Base-by-base conservation (phyloP, 1,284 basidiomycete genomes). In the Sanghuangporus baumii region DNA sequence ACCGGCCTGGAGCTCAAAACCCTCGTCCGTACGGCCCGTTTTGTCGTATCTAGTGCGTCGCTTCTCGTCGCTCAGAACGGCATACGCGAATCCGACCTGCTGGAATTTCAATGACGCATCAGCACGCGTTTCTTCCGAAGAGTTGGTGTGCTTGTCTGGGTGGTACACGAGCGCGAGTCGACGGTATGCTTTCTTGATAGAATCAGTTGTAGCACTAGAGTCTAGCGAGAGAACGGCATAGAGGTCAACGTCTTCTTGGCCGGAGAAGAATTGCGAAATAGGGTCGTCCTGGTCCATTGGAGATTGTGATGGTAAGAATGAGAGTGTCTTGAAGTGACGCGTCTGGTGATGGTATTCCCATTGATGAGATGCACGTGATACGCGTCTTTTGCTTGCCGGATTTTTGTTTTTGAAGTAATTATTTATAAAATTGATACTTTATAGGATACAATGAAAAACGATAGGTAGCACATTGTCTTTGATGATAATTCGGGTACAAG, bases 71-170 rank as follows among this genome's bases (percentile, higher is more conserved):
- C 86, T 82, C 37, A 97, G 79, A 0, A 98, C 86, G 0, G 91
- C 80, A 74, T 95, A 98, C 14, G 95, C 92, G 70, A 95, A 96
- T 0, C 94, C 92, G 67, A 97, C 82, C 71, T 92, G 88, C 70
- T 96, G 93, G 71, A 97, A 98, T 73, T 88, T 87, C 65, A 76
- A 78, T 11, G 82, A 84, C 67, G 88, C 86, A 67, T 82, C 81
- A 48, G 84, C 82, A 71, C 86, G 87, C 31, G 82, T 79, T 40
- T 76, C 77, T n/a, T 85, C 83, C 59, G 73, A 77, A 62, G 89
- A 83, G 12, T 78, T 75, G 40, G 84, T 76, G 71, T 94, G 93
- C 72, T 96, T 96, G 77, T 96, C 94, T 4, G 95, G 95, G 71
- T 97, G 95, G 72, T 86, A 85, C 59, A 82, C 70, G 23, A 98